Conservation (phyloP, 1,139 yeast species). For the Yamadazyma sp. region DNA sequence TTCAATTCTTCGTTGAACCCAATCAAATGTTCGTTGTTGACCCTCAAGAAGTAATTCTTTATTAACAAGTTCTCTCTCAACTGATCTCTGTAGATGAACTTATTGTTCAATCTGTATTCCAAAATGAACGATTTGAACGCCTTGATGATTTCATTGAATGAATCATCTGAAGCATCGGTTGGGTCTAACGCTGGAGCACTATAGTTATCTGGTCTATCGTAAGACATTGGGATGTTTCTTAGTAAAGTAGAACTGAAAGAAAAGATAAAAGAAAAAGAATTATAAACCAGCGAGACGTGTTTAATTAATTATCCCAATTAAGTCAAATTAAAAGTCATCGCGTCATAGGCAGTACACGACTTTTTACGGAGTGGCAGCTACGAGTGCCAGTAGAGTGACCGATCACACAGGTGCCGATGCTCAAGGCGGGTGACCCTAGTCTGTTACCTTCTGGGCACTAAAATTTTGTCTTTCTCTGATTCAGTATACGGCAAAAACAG, state of each 20-base stretch:
- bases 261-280: not conserved
- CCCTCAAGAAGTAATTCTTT: constrained; percentile 69
- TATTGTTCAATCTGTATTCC: constrained; percentile 81
- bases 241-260: not conserved
- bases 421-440: too few species aligned
- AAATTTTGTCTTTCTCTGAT: too few species aligned
- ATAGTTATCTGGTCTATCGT: constrained; percentile 78
- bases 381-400: too few species aligned
- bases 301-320: constrained; percentile 21
- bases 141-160: constrained; percentile 73
- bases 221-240: constrained; percentile 56
- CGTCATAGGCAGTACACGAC: constrained; percentile 2
- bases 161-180: constrained; percentile 64
- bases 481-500: too few species aligned
- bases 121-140: constrained; percentile 81
- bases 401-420: too few species aligned
- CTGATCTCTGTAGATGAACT: constrained; percentile 89
- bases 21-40: constrained; percentile 82
- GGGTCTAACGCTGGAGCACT: constrained; percentile 89
- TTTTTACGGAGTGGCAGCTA: not conserved
- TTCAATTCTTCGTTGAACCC: constrained; percentile 88
- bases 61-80: constrained; percentile 82
- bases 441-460: too few species aligned
- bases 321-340: constrained; percentile 15
- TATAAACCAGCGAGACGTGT: constrained; percentile 12